These are phyloP conservation scores for Boechera divaricarpa DNA, from an alignment of 345 rosid species.

Conservation along the genomic window DNA sequence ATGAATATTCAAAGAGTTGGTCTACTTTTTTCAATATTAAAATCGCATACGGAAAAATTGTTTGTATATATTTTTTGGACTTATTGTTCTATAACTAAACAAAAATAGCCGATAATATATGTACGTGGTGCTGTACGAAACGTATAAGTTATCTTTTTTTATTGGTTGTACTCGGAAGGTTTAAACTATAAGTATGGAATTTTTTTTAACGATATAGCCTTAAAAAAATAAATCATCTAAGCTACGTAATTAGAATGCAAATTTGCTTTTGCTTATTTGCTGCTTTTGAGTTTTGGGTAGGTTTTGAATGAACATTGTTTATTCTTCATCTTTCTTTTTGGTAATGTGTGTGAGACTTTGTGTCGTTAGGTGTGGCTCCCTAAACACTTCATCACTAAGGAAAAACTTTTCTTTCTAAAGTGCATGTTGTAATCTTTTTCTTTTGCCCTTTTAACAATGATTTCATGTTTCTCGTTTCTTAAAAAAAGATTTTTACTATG, in stretches of 20 bases:
- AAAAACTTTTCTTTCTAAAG: constrained; percentile 31
- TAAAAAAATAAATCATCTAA: not conserved
- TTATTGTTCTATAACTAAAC: not conserved
- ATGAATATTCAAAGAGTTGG: constrained; percentile 5
- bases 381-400: constrained; percentile 45
- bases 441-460: constrained; percentile 36
- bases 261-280: not conserved
- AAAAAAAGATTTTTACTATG: not conserved
- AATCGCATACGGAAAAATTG: no score
- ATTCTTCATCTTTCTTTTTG: constrained; percentile 36
- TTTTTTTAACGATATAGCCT: not conserved
- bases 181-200: no score
- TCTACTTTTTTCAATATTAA: not conserved
- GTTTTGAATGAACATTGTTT: constrained; percentile 6
- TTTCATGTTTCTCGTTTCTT: constrained; percentile 23
- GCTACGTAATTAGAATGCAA: constrained; percentile 9
- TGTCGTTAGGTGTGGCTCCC: constrained; percentile 40
- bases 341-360: constrained; percentile 26
- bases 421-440: constrained; percentile 21
- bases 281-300: constrained; percentile 29
- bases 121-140: no score
- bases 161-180: no score
- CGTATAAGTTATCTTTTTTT: not conserved
- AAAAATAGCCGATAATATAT: not conserved
- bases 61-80: not conserved